Base-by-base conservation (phyloP, 805 yeast genomes). In the Maudiozyma turicensis region DNA sequence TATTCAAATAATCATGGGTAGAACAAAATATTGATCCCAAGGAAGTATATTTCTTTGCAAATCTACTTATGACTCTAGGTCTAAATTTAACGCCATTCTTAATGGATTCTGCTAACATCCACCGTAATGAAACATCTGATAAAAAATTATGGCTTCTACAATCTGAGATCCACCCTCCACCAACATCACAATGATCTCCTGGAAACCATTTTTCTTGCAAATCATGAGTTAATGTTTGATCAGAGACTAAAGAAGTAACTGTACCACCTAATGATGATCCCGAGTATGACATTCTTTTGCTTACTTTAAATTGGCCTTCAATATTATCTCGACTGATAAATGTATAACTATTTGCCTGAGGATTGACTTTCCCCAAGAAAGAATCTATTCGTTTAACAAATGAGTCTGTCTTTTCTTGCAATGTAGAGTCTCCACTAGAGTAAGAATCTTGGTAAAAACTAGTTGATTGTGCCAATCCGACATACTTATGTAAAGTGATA, bases 111-210 rank as follows among this genome's bases (percentile, higher is more conserved):
- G 74, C 65, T 10, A 82, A 50, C 60, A 82, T 77, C 87, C 87
- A 82, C 51, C 82, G 68, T 28, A 82, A 64, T 0, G 86, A 67
- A 13, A 80, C 52, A 53, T 78, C 73, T 0, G 84, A 71, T 40
- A 76, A 73, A 39, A 42, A 50, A 30, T 58, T 59, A 10, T 54
- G 49, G 2, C 59, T 53, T 1, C 77, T 77, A 44, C 68, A 58
- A 58, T 77, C 81, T 5, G 69, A 61, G 1, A 69, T 60, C 82
- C 84, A 81, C 0, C 84, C 84, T 3, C 87, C 87, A 2, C 88
- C 88, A 55, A 78, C 66, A 61, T 82, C 87, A 8, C 82, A 71
- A 61, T 82, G 88, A 57, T 78, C 78, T 2, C 87, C 89, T 1
- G 84, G 77, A 56, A 82, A 82, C 82, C 83, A 82, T 40, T 77